Base-by-base conservation (phyloP, 768 basidiomycete genomes). In the Phlebiopsis gigantea region DNA sequence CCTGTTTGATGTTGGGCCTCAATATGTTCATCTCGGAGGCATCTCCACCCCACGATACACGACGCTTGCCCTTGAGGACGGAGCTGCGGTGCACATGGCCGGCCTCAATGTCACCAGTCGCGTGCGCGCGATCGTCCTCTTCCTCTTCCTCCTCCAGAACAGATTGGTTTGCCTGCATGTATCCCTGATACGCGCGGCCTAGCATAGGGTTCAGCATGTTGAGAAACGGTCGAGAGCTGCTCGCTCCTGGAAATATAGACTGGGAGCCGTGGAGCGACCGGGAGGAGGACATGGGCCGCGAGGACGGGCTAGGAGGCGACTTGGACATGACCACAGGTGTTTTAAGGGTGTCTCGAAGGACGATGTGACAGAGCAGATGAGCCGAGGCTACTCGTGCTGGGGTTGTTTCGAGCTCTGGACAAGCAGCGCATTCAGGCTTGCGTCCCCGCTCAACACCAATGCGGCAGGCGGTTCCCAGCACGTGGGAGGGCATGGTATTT, bases 191-290 rank as follows among this genome's bases (percentile, higher is more conserved):
- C 29, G 78, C 72, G 61, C 83, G 80, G 59, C 81, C 82, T 77
- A 89, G 84, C 78, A 89, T 85, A 34, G 90, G 88, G 68, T 92
- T 93, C 31, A 93, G 75, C 79, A 89, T 83, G 70, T 82, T 84
- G 63, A 92, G 83, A 65, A 93, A 90, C 1, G 89, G 86, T 29
- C 85, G 82, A 30, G 88, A 90, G 65, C 73, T 79, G 28, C 85
- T 81, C n/a, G 74, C 73, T 45, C 68, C 65, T 6, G 68, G 68
- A 42, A 68, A 71, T 45, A 70, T 63, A n/a, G 72, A 73, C 56
- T 71, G 69, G 0, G 73, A 72, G 53, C 64, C 58, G 58, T 68
- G 63, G 46, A 68, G 57, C 9, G 67, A 66, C 24, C 66, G 65
- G 4, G 65, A 63, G 53, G 63, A 58, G 19, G 64, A 57, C 55